Conservation (phyloP, 2,329 filamentous ascomycete species). For the Colletotrichum sp. region DNA sequence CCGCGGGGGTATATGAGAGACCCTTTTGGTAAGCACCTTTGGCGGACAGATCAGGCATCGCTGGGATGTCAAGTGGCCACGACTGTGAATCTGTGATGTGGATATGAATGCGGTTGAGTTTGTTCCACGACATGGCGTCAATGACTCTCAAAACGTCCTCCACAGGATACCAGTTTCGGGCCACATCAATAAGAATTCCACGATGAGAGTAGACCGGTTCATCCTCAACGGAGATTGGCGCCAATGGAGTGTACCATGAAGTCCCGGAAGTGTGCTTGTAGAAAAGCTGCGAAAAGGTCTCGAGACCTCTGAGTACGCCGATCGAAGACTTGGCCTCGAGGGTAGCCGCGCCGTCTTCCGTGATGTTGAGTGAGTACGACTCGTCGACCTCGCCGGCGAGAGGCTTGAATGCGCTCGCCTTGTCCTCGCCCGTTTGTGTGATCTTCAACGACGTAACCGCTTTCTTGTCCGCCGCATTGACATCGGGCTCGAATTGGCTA, state of each 20-base stretch:
- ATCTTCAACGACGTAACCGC: constrained; percentile 67
- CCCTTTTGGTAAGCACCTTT: constrained; percentile 76
- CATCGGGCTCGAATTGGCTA: constrained; percentile 67
- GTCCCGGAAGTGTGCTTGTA: constrained; percentile 68
- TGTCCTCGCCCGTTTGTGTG: constrained; percentile 62
- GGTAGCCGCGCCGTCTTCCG: constrained; percentile 60
- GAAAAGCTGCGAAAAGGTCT: constrained; percentile 82
- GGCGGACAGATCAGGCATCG: constrained; percentile 72
- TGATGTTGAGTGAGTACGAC: constrained; percentile 73
- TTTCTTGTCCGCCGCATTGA: constrained; percentile 41
- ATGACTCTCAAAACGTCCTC: constrained; percentile 75
- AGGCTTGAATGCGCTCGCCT: constrained; percentile 62
- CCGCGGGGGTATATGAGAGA: constrained; percentile 69
- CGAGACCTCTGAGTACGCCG: constrained; percentile 75
- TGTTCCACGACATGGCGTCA: constrained; percentile 78
- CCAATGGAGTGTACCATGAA: constrained; percentile 70
- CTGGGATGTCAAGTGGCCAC: constrained; percentile 82
- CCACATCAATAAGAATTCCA: constrained; percentile 80
- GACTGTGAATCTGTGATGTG: constrained; percentile 86
- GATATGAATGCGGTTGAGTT: constrained; percentile 82
- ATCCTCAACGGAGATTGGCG: constrained; percentile 76
- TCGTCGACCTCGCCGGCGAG: constrained; percentile 72
- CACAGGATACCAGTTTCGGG: constrained; percentile 74
- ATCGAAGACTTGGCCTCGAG: constrained; percentile 71
- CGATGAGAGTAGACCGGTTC: constrained; percentile 77